Evolutionary conservation across 1,284 basidiomycete species (phyloP), one percentile per base, ranked within the genome.

Genomic region (Cerrena zonata): DNA sequence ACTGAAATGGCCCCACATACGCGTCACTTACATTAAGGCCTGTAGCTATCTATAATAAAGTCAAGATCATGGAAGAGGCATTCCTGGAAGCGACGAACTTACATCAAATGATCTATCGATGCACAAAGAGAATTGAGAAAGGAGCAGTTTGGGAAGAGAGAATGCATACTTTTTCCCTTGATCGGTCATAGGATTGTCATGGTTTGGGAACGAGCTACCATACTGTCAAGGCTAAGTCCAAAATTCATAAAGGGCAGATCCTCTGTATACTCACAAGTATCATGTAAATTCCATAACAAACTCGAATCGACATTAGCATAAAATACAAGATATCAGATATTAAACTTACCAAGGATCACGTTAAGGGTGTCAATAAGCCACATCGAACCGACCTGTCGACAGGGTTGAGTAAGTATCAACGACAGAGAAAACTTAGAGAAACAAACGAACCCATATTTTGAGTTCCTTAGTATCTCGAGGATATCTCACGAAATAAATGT

Each of bases 1-100:
- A 30, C 12, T 36, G 21, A 24, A 18, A 21, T 7, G 13, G n/a
- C n/a, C n/a, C 21, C 19, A 15, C 10, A 7, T 24, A 27, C 21
- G n/a, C n/a, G n/a, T n/a, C n/a, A 30, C 49, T 21, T 26, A 50
- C 49, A 25, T 50, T 50, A 27, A 50, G 23, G 18, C 49, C 49
- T 3, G 49, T 19, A 13, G 49, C 45, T 21, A 45, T 37, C 48
- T 50, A n/a, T 18, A 41, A 10, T 7, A 19, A 18, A n/a, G n/a
- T n/a, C n/a, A n/a, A n/a, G n/a, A n/a, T n/a, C n/a, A n/a, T n/a
- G n/a, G n/a, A n/a, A n/a, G n/a, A n/a, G n/a, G n/a, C n/a, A n/a
- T n/a, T n/a, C n/a, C n/a, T n/a, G n/a, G n/a, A n/a, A n/a, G n/a
- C n/a, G n/a, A n/a, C n/a, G n/a, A n/a, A 25, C 40, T 18, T 43